Evolutionary conservation across 139 green algal genomes (phyloP).

Genomic region (Edaphochlamys debaryana): DNA sequence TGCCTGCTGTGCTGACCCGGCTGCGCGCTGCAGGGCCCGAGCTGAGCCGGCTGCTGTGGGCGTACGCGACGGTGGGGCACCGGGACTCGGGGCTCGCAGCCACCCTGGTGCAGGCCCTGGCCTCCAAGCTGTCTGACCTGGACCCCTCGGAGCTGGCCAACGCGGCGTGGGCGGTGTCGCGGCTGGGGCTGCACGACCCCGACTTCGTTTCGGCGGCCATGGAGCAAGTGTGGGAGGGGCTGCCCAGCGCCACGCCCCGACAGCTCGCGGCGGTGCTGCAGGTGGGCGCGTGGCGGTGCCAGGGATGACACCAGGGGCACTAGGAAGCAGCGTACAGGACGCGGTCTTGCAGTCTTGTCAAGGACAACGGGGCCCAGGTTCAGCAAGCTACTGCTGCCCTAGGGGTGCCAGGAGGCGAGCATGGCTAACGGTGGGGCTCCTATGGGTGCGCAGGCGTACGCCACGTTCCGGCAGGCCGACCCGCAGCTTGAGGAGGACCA

Average conservation of each 20-base stretch:
- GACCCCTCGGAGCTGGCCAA: background rate
- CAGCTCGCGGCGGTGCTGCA: constrained; percentile 24
- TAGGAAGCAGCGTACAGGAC: too few relatives aligned
- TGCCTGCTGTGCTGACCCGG: too few relatives aligned
- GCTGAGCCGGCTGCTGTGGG: constrained; percentile 33
- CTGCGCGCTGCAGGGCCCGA: constrained; percentile 7
- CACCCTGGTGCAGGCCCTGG: background rate
- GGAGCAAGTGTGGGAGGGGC: constrained; percentile 22
- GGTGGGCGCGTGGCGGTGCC: background rate
- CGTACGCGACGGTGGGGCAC: constrained; percentile 22
- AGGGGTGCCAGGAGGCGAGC: too few relatives aligned
- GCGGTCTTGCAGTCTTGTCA: too few relatives aligned
- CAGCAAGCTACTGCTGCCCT: too few relatives aligned
- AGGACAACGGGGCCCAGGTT: too few relatives aligned
- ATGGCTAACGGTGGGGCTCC: too few relatives aligned
- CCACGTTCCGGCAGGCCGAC: constrained; percentile 8
- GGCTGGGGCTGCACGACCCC: constrained; percentile 8
- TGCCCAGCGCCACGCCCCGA: background rate
- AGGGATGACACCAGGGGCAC: too few relatives aligned
- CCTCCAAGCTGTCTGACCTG: constrained; percentile 1
- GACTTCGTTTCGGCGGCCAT: background rate
- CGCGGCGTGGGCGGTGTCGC: constrained; percentile 5
- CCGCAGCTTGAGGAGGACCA: constrained; percentile 31
- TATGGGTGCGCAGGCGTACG: background rate
- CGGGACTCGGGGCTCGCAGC: background rate